Base-by-base conservation (phyloP, 257 asterid genomes). In the Leonotis leonurus region DNA sequence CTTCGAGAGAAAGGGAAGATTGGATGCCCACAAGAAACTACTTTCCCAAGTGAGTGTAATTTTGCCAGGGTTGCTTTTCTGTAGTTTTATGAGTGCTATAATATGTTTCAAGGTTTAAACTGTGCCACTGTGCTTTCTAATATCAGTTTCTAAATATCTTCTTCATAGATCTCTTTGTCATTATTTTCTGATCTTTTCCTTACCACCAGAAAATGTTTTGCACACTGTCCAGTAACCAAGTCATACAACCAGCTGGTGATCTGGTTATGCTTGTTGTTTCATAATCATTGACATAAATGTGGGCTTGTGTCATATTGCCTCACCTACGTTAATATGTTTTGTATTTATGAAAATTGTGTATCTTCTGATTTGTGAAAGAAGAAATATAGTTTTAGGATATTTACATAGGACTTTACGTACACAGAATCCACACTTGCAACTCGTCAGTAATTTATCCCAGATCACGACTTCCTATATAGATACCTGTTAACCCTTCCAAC, bases 31-130 rank as follows among this genome's bases (percentile, higher is more conserved):
- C 74, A 46, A 68, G 65, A 57, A 72, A 75, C 60, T 78, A 83
- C 72, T 75, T 88, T 46, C 93, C 92, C 21, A 70, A 73, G 96
- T 83, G 77, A 83, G 96, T 85, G 60, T 44, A 65, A 25, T 49
- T 12, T 46, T 55, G 12, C 48, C 63, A 57, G 58, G 64, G 22
- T 48, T 40, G 40, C 40, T 22, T 55, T 62, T 35, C 1, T 46
- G 27, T 67, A n/a, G 43, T n/a, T 64, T 33, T 53, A 17, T 26
- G 16, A 39, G 16, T 33, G 21, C 50, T 49, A 30, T 56, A 52
- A 35, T 60, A 30, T 62, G 29, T 50, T 29, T 37, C 16, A 25
- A 26, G 56, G 55, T 35, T 63, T 41, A 45, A 53, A 33, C 56
- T 37, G 14, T n/a, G n/a, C n/a, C n/a, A n/a, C n/a, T 60, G 37